phyloP scores from a whole-genome alignment of 106 monocot species.

The Hemerocallis citrina region DNA sequence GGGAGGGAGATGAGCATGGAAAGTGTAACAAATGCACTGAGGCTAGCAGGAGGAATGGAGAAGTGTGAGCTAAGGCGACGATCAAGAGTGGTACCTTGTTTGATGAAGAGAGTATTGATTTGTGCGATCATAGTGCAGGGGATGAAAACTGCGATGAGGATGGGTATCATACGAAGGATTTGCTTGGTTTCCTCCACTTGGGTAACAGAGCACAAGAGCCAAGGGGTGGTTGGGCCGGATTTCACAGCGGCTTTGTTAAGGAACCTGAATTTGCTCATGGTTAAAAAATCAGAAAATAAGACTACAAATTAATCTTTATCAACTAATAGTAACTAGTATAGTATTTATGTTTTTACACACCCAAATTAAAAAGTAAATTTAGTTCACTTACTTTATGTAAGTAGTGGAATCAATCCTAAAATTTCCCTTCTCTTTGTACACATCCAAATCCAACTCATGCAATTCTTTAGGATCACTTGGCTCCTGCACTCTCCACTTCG shows the following conservation, averaged over 20 bases:
- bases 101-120: conserved; percentile 18
- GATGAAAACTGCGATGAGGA: conserved; percentile 10
- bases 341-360: no score
- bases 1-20: conserved; percentile 13
- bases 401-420: conserved; percentile 16
- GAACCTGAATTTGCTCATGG: conserved; percentile 18
- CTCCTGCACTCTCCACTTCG: conserved; percentile 8
- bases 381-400: conserved; percentile 11
- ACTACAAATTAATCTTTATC: no score
- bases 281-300: no score
- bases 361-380: no score
- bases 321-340: background rate
- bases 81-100: conserved; percentile 20
- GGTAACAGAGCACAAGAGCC: conserved; percentile 29
- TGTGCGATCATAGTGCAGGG: conserved; percentile 21
- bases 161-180: conserved; percentile 18
- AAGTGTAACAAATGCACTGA: conserved; percentile 5
- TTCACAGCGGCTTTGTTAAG: conserved; percentile 28
- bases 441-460: conserved; percentile 21
- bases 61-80: conserved; percentile 15
- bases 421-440: conserved; percentile 11
- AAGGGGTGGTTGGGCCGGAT: conserved; percentile 5
- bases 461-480: conserved; percentile 16
- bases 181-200: conserved; percentile 39
- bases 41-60: conserved; percentile 19